Conservation (phyloP, 1,139 yeast genomes). For the Sugiyamaella xylanicola region DNA sequence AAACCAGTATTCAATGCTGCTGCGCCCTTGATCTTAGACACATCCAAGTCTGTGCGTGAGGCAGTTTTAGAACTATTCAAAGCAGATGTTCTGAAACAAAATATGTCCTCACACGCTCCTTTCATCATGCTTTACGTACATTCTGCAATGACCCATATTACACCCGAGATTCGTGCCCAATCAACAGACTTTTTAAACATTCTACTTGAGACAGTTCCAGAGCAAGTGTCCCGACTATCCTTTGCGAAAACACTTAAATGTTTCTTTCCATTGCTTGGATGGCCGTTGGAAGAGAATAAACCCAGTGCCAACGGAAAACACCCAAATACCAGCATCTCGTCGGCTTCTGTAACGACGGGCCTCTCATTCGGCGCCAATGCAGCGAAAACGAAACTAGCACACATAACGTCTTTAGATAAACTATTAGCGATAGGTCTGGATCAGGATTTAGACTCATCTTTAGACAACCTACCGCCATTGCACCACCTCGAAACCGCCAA, state of each 20-base stretch:
- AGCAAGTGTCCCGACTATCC: conserved; percentile 39
- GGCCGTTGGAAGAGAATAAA: conserved; percentile 35
- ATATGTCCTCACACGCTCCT: conserved; percentile 52
- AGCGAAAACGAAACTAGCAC: conserved; percentile 37
- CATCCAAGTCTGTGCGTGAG: conserved; percentile 63
- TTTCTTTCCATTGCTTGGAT: conserved; percentile 47
- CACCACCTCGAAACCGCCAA: conserved; percentile 52
- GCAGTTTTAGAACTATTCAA: conserved; percentile 57
- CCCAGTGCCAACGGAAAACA: conserved; percentile 16
- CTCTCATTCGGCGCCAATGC: conserved; percentile 41
- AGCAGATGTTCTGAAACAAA: conserved; percentile 36
- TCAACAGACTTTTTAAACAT: conserved; percentile 65
- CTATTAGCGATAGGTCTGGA: conserved; percentile 37
- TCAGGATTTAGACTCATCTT: conserved; percentile 21
- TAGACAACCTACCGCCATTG: conserved; percentile 20
- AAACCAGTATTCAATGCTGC: conserved; percentile 60
- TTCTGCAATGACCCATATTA: conserved; percentile 93
- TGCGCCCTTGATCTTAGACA: conserved; percentile 63
- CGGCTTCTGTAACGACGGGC: conserved; percentile 39
- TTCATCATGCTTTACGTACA: conserved; percentile 74
- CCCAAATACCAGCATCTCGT: conserved; percentile 24
- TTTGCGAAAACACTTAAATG: conserved; percentile 43
- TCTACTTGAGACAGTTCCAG: conserved; percentile 47
- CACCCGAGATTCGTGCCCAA: conserved; percentile 68
- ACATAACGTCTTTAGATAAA: conserved; percentile 36